phyloP scores from a whole-genome alignment of 2,329 filamentous ascomycete genomes.

The Exophiala alcalophila region DNA sequence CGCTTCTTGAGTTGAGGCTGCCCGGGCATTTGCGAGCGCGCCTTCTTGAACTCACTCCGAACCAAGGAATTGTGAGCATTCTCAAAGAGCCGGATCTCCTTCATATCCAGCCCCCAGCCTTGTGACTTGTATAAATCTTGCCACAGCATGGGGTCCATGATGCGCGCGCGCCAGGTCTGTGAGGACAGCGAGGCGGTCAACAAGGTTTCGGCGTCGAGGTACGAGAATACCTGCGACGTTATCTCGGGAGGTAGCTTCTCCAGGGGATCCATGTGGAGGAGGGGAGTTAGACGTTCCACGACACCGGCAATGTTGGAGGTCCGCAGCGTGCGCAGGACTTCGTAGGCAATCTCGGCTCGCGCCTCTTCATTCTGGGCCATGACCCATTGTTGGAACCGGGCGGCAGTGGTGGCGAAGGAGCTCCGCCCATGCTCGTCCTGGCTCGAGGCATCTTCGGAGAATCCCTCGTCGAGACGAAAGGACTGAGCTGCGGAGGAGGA shows the following conservation, averaged over 20 bases:
- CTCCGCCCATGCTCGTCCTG: constrained; percentile 41
- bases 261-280: constrained; percentile 91
- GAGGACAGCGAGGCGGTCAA: constrained; percentile 76
- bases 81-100: constrained; percentile 67
- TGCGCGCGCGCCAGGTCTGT: constrained; percentile 74
- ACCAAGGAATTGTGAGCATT: constrained; percentile 36
- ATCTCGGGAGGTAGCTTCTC: constrained; percentile 83
- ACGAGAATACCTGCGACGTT: constrained; percentile 82
- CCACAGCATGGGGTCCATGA: constrained; percentile 84
- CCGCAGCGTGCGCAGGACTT: constrained; percentile 71
- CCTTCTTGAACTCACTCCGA: constrained; percentile 42
- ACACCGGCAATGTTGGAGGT: constrained; percentile 77
- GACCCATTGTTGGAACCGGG: constrained; percentile 54
- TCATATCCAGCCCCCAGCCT: constrained; percentile 73
- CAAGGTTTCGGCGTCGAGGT: constrained; percentile 76
- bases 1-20: constrained; percentile 55
- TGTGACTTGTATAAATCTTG: constrained; percentile 76
- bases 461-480: constrained; percentile 75
- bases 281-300: constrained; percentile 73
- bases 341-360: constrained; percentile 71
- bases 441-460: constrained; percentile 66
- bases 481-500: constrained; percentile 31
- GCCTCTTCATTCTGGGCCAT: constrained; percentile 53
- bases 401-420: constrained; percentile 39
- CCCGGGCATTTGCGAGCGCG: constrained; percentile 41